Base-by-base conservation (phyloP, 2,329 filamentous ascomycete genomes). In the Diplocarpon mali region DNA sequence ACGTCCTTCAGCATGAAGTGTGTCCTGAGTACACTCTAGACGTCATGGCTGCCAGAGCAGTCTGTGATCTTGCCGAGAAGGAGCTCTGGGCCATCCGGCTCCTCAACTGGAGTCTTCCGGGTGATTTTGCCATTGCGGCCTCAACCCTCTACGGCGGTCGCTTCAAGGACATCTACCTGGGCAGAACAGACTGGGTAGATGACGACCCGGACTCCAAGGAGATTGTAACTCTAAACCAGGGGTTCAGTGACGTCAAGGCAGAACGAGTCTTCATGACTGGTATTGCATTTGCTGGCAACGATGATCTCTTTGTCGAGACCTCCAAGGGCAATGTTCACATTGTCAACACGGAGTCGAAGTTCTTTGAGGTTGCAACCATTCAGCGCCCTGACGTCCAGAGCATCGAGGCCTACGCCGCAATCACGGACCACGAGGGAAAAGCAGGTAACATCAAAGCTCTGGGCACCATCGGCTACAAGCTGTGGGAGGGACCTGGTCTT, bases 1-100 rank as follows among this genome's bases (percentile, higher is more conserved):
- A 95, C 54, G 69, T 96, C 0, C 69, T 89, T 9, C 76, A 83
- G 48, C 89, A 96, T 58, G 75, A 84, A 31, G 90, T 93, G 13
- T 95, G 88, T 57, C 82, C 84, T 0, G 92, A 96, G 61, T 84
- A 89, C 59, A 69, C 64, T 0, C 67, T 72, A 0, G 75, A 90
- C 51, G 70, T 96, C 46, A 65, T 75, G 13, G 67, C 71, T 0
- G 87, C 89, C 0, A 68, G 82, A 7, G 61, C 62, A 1, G 61
- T 90, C 24, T 94, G 87, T 56, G 72, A 78, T 15, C 59, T 69
- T 12, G 86, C 85, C 1, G 70, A 76, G 2, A 57, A 66, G 1
- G 86, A 96, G 62, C 69, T 92, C 30, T 74, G 75, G 50, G 69
- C 73, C 42, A 69, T 80, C 30, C 64, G 69, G 5, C 59, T 71